Percentiles rank a stretch among this genome's conserved stretches.
Conservation (phyloP, 2,329 filamentous ascomycete genomes). For the Camillea tinctor region DNA sequence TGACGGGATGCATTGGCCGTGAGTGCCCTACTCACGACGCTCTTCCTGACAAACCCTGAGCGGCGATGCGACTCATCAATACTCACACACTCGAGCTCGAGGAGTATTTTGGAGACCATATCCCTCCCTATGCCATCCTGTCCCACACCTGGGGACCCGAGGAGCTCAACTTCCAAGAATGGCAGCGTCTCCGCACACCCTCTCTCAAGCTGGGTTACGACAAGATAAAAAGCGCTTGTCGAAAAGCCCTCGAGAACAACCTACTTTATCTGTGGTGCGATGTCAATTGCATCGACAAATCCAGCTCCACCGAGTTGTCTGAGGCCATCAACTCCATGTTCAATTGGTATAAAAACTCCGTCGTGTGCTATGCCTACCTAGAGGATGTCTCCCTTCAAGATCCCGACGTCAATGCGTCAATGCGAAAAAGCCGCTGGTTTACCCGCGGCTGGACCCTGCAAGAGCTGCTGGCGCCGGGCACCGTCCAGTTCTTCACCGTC, state of each 20-base stretch:
- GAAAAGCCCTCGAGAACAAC: not conserved
- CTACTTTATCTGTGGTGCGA: not conserved
- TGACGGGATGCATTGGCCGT: not conserved
- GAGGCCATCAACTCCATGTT: constrained; percentile 10
- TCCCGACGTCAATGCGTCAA: no score
- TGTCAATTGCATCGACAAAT: constrained; percentile 7
- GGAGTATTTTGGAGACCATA: not conserved
- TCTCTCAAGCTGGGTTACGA: not conserved
- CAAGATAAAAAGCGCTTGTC: not conserved
- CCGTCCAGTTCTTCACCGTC: constrained; percentile 4
- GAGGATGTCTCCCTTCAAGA: not conserved
- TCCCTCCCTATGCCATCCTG: not conserved
- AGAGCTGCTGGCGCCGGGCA: constrained; percentile 11
- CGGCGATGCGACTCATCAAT: constrained; percentile 1
- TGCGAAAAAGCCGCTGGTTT: not conserved
- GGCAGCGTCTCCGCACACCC: not conserved
- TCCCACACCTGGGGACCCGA: constrained; percentile 1
- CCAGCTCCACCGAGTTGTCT: constrained; percentile 3
- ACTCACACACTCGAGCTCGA: not conserved
- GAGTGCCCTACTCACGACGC: no score
- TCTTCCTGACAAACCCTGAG: no score
- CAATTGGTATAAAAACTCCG: constrained; percentile 3
- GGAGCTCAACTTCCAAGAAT: constrained; percentile 1
- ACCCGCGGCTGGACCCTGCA: constrained; percentile 14
- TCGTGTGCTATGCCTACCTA: constrained; percentile 4